Evolutionary conservation across 192 early-diverging fungal genomes (phyloP).

Genomic region (Geosiphon pyriformis): DNA sequence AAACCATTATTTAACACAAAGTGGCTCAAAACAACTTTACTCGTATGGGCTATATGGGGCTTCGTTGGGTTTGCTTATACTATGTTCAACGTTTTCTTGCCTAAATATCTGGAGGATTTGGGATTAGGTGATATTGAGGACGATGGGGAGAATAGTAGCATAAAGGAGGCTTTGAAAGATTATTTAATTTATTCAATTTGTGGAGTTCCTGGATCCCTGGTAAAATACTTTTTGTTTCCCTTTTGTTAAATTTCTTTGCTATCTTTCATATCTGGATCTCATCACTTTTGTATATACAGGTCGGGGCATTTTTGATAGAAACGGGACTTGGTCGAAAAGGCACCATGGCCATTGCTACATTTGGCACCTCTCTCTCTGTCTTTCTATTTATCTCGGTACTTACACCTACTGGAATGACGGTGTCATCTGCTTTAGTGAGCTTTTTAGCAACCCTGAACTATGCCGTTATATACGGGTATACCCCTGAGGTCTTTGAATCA

Average conservation of each 20-base stretch:
- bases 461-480: constrained; percentile 83
- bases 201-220: constrained; percentile 76
- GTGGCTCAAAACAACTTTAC: constrained; percentile 55
- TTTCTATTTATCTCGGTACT: constrained; percentile 61
- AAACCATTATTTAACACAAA: constrained; percentile 49
- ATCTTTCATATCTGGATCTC: too few species aligned
- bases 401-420: constrained; percentile 49
- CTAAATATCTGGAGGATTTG: constrained; percentile 66
- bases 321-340: constrained; percentile 68
- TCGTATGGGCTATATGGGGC: constrained; percentile 77
- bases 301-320: constrained; percentile 61
- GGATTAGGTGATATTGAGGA: constrained; percentile 25
- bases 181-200: constrained; percentile 68
- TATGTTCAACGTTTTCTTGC: constrained; percentile 86
- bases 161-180: constrained; percentile 63
- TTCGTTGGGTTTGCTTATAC: constrained; percentile 72
- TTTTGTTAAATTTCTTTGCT: neutral
- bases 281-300: constrained; percentile 18
- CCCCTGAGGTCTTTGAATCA: constrained; percentile 81
- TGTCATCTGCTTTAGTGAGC: constrained; percentile 57
- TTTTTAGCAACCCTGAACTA: constrained; percentile 70
- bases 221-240: constrained; percentile 32
- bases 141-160: constrained; percentile 25
- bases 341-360: constrained; percentile 73
- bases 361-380: constrained; percentile 61